phyloP scores from a whole-genome alignment of 1,284 basidiomycete species.

The Leccinum angustisporum region DNA sequence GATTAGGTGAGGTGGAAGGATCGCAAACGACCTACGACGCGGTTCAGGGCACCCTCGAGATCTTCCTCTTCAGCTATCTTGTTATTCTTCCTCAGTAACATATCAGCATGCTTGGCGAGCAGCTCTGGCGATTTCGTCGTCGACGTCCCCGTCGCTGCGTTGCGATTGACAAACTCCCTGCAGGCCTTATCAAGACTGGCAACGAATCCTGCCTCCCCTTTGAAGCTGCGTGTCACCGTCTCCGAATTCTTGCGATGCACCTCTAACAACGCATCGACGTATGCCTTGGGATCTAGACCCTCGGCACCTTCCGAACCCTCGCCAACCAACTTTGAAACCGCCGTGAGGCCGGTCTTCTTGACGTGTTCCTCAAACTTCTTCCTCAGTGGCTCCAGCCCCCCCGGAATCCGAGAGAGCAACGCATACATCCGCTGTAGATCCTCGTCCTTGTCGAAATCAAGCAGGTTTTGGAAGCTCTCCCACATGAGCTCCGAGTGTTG shows the following conservation, averaged over 20 bases:
- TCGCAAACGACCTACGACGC: slow-evolving; percentile 64
- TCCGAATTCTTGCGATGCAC: slow-evolving; percentile 93
- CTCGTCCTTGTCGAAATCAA: slow-evolving; percentile 92
- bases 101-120: slow-evolving; percentile 92
- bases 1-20: neutral
- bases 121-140: slow-evolving; percentile 93
- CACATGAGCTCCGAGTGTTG: slow-evolving; percentile 88
- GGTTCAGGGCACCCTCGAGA: slow-evolving; percentile 86
- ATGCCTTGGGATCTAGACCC: slow-evolving; percentile 82
- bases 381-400: slow-evolving; percentile 89
- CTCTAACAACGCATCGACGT: slow-evolving; percentile 89
- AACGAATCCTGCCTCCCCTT: slow-evolving; percentile 92
- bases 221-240: slow-evolving; percentile 89
- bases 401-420: slow-evolving; percentile 84
- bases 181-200: slow-evolving; percentile 96
- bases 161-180: slow-evolving; percentile 94
- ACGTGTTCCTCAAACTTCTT: slow-evolving; percentile 95
- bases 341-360: slow-evolving; percentile 83
- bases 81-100: slow-evolving; percentile 92
- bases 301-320: slow-evolving; percentile 67
- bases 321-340: slow-evolving; percentile 81
- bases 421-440: slow-evolving; percentile 66
- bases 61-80: slow-evolving; percentile 92
- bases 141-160: slow-evolving; percentile 82
- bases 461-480: slow-evolving; percentile 91